Percentiles rank a stretch among this genome's conserved stretches.
These are phyloP conservation scores for Tylopilus cervinicoccineus DNA, from an alignment of 768 basidiomycete genomes.

Conservation along the genomic window DNA sequence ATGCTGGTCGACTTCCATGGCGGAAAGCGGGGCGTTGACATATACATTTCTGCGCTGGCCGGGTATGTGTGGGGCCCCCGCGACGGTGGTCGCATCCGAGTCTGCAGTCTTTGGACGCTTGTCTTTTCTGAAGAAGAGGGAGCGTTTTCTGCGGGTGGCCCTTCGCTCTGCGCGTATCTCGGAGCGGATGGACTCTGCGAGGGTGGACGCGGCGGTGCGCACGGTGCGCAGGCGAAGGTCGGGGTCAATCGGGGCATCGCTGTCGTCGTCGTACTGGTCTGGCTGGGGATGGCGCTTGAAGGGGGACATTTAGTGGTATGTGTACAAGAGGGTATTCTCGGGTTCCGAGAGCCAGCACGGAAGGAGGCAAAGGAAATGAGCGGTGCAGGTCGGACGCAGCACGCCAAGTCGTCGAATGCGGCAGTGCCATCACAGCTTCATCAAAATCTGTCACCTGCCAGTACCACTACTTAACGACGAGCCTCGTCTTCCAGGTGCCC, in stretches of 20 bases:
- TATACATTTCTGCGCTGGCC: constrained; percentile 72
- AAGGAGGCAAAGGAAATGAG: not conserved
- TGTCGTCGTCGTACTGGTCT: constrained; percentile 49
- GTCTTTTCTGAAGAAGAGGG: constrained; percentile 58
- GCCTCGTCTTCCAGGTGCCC: no score
- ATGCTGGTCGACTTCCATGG: constrained; percentile 57
- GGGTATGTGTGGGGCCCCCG: constrained; percentile 31
- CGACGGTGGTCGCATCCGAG: constrained; percentile 21
- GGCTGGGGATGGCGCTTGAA: constrained; percentile 36
- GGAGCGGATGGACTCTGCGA: constrained; percentile 79
- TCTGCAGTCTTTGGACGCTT: constrained; percentile 36
- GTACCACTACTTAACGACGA: no score
- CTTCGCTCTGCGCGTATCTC: constrained; percentile 67
- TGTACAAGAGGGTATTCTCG: constrained; percentile 18
- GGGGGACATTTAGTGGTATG: constrained; percentile 31
- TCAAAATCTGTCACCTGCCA: no score
- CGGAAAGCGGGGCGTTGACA: constrained; percentile 67
- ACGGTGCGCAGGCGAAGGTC: constrained; percentile 86
- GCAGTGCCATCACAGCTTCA: not conserved
- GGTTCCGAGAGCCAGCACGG: constrained; percentile 29
- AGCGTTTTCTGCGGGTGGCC: constrained; percentile 43
- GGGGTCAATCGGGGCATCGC: constrained; percentile 73
- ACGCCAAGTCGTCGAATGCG: no score
- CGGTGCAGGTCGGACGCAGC: no score
- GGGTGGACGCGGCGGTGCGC: constrained; percentile 88